Base-by-base conservation (phyloP, 768 basidiomycete species). In the Fibroporia radiculosa region DNA sequence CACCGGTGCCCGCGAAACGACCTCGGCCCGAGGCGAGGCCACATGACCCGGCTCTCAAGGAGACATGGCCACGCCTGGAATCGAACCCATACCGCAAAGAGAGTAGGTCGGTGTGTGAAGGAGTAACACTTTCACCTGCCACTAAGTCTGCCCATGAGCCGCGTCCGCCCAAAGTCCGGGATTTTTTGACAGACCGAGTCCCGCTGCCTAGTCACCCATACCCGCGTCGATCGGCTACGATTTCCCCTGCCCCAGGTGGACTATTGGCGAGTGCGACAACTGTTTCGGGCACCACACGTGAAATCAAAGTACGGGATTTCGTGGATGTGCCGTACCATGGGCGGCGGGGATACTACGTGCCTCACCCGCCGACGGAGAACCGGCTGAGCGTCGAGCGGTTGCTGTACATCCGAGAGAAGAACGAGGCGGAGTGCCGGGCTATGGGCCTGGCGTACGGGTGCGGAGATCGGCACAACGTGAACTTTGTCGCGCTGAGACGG, bases 231-330 rank as follows among this genome's bases (percentile, higher is more conserved):
- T 31, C 29, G 29, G 8, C 29, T 31, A 10, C 29, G n/a, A 31
- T 31, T 10, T 31, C 29, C n/a, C n/a, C n/a, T n/a, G n/a, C n/a
- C n/a, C n/a, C n/a, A n/a, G n/a, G n/a, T n/a, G n/a, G n/a, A n/a
- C n/a, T n/a, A n/a, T n/a, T n/a, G n/a, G n/a, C n/a, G n/a, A n/a
- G n/a, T n/a, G n/a, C n/a, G n/a, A n/a, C n/a, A n/a, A 31, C 29
- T n/a, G 8, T n/a, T 8, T 31, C 29, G 29, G 29, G 8, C 10
- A n/a, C 29, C n/a, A 8, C 29, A n/a, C 8, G 10, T 31, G 14
- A 12, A 8, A 18, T 47, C 5, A 42, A 50, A 26, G 45, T 52
- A 12, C 55, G 59, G 20, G 63, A 65, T 44, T 62, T 55, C 24
- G 58, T 56, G 4, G 46, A 54, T 36, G 56, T 54, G 38, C 42